These are phyloP conservation scores for Ganoderma meredithae DNA, from an alignment of 1,284 basidiomycete species.

Conservation along the genomic window DNA sequence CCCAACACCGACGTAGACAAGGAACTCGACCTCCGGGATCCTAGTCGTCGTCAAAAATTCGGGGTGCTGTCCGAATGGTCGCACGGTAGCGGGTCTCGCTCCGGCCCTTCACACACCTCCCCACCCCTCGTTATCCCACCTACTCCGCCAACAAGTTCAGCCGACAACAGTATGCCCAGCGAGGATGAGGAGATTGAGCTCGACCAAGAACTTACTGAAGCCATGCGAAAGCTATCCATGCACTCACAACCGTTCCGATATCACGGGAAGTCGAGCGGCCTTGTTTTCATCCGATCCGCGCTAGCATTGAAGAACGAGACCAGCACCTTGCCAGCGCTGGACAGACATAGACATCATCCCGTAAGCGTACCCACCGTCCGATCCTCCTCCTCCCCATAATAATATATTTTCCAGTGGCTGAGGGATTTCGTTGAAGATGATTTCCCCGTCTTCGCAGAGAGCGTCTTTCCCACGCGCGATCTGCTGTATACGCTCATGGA, in stretches of 20 bases:
- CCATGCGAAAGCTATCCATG: constrained; percentile 35
- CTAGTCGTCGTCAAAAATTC: constrained; percentile 20
- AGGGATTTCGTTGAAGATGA: background rate
- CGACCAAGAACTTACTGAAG: constrained; percentile 21
- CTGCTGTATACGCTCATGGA: constrained; percentile 68
- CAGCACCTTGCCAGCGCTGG: constrained; percentile 17
- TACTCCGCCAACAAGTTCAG: constrained; percentile 23
- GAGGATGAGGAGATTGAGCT: background rate
- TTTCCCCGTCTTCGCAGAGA: constrained; percentile 29
- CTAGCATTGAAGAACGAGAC: constrained; percentile 49
- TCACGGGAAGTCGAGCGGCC: constrained; percentile 60
- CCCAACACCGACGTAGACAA: constrained; percentile 50
- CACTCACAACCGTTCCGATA: constrained; percentile 46
- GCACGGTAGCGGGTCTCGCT: constrained; percentile 21
- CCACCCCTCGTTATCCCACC: background rate
- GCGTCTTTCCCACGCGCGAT: constrained; percentile 66
- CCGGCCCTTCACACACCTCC: constrained; percentile 20
- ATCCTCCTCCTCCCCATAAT: no score
- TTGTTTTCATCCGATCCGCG: constrained; percentile 55
- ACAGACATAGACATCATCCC: constrained; percentile 16
- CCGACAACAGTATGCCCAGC: background rate
- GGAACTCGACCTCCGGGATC: constrained; percentile 35
- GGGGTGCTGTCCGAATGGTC: constrained; percentile 30
- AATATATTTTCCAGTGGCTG: background rate
- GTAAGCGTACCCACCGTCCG: constrained; percentile 18